Conservation (phyloP, 371 early-diverging fungal species). For the Zopfochytrium polystomum region DNA sequence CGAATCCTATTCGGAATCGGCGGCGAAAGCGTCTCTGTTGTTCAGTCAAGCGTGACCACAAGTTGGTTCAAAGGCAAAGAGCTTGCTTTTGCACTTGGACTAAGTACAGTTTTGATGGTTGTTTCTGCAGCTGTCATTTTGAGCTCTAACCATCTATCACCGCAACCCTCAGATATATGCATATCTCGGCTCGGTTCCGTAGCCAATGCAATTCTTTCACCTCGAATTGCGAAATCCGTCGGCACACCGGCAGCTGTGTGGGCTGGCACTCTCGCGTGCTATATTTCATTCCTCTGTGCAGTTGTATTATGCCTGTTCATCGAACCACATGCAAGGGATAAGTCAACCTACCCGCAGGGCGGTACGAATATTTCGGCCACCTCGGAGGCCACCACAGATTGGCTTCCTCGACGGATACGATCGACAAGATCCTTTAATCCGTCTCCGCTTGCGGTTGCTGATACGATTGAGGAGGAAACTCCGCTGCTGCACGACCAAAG, state of each 20-base stretch:
- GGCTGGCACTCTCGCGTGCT: constrained; percentile 51
- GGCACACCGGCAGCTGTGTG: constrained; percentile 51
- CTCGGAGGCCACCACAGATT: no score
- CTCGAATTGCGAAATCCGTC: constrained; percentile 46
- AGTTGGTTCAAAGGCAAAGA: constrained; percentile 54
- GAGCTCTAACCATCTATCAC: background rate
- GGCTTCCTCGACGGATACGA: no score
- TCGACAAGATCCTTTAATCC: no score
- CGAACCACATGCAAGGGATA: no score
- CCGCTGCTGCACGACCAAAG: no score
- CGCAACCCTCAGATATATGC: constrained; percentile 44
- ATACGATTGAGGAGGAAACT: background rate
- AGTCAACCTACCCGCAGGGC: no score
- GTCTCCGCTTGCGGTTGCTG: background rate
- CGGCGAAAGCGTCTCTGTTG: constrained; percentile 59
- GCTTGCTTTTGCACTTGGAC: constrained; percentile 59
- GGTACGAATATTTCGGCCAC: no score
- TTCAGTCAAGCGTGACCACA: constrained; percentile 50
- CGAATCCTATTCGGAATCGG: constrained; percentile 65
- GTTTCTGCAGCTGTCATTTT: background rate
- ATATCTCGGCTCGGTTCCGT: constrained; percentile 62
- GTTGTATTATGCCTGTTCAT: constrained; percentile 42
- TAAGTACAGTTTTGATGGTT: constrained; percentile 35
- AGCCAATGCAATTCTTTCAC: constrained; percentile 55
- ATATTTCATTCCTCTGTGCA: constrained; percentile 47